Evolutionary conservation across 148 eudicot genomes (phyloP).

Genomic region (Bassia scoparia): DNA sequence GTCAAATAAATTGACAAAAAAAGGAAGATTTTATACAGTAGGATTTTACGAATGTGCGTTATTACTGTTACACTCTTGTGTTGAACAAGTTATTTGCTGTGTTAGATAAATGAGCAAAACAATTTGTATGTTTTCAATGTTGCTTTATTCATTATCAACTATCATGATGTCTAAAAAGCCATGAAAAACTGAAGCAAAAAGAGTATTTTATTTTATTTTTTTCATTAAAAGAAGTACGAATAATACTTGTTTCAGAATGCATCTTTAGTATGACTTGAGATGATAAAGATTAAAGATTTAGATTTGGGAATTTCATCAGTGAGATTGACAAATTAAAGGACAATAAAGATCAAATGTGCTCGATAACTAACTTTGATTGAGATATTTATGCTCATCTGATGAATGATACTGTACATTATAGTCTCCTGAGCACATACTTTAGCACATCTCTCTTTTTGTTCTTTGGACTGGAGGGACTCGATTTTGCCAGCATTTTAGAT

Average conservation of each 20-base stretch:
- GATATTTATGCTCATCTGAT: conserved; percentile 7
- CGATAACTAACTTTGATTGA: too few species aligned
- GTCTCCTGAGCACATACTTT: background rate
- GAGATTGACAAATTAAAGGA: background rate
- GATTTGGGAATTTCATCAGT: conserved; percentile 6
- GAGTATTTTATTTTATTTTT: too few species aligned
- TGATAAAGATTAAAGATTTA: conserved; percentile 3
- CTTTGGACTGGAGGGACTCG: background rate
- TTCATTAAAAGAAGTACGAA: too few species aligned
- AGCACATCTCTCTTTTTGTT: background rate
- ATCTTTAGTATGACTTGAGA: conserved; percentile 2
- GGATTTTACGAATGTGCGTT: conserved; percentile 14
- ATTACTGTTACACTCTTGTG: conserved; percentile 9
- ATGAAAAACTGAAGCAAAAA: background rate
- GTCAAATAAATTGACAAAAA: conserved; percentile 14
- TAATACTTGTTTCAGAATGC: too few species aligned
- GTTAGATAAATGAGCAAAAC: background rate
- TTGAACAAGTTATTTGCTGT: conserved; percentile 10
- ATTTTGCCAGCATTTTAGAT: conserved; percentile 6
- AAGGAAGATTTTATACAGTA: conserved; percentile 6
- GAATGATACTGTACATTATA: background rate
- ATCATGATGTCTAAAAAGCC: conserved; percentile 20
- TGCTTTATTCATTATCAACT: conserved; percentile 16
- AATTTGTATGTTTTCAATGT: conserved; percentile 8
- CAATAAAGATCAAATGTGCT: conserved; percentile 6